A percentile compares a stretch with the other conserved stretches of the same genome.
Evolutionary conservation across 148 eudicot species (phyloP).

Genomic region (Heliosperma pusillum): DNA sequence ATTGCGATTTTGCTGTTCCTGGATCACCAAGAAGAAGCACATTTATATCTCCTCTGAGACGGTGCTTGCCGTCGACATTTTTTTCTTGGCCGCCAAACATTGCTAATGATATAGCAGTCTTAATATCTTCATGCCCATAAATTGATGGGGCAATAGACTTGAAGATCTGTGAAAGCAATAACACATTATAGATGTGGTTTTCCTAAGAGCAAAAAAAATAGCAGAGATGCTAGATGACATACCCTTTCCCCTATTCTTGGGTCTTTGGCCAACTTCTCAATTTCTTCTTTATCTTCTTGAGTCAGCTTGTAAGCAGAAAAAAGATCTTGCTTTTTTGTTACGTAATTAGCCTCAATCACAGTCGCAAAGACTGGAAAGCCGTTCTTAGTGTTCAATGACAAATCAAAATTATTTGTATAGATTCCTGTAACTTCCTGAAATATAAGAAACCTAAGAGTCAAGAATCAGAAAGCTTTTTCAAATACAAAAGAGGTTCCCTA

Average conservation of each 20-base stretch:
- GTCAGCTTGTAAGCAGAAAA: constrained; percentile 91
- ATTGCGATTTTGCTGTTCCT: constrained; percentile 96
- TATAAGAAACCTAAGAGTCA: constrained; percentile 10
- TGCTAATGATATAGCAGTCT: constrained; percentile 94
- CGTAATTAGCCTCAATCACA: constrained; percentile 89
- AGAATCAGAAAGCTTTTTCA: not conserved
- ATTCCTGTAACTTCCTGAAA: constrained; percentile 92
- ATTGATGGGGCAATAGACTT: constrained; percentile 98
- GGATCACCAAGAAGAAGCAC: constrained; percentile 95
- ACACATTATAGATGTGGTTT: not conserved
- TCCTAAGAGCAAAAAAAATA: not conserved
- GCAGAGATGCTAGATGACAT: constrained; percentile 8
- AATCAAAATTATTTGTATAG: constrained; percentile 91
- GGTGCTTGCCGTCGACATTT: constrained; percentile 88
- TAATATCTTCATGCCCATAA: constrained; percentile 94
- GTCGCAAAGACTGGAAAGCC: constrained; percentile 98
- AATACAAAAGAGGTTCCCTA: not conserved
- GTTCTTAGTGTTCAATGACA: constrained; percentile 83
- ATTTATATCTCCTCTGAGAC: constrained; percentile 89
- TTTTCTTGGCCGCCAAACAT: constrained; percentile 99
- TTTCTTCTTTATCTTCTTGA: constrained; percentile 95
- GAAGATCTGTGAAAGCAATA: constrained; percentile 42
- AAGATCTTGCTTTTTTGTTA: constrained; percentile 92
- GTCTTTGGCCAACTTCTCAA: constrained; percentile 82
- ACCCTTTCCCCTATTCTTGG: constrained; percentile 94